These are phyloP conservation scores for Nepenthes alata DNA, from an alignment of 179 eudicot genomes.

Conservation along the genomic window DNA sequence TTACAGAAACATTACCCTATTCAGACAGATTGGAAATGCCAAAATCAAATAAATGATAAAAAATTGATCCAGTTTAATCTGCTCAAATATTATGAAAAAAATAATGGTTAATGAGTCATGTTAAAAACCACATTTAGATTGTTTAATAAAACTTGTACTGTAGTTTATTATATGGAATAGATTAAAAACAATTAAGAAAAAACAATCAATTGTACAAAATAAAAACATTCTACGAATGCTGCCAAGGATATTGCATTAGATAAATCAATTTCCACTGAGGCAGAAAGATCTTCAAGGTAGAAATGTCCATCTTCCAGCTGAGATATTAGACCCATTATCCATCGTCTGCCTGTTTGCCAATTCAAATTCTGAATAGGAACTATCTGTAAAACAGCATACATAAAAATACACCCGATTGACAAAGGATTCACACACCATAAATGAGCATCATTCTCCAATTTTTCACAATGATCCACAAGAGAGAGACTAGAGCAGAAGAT, in stretches of 20 bases:
- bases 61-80: too few species aligned
- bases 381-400: slow-evolving; percentile 37
- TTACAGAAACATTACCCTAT: too few species aligned
- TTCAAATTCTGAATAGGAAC: slow-evolving; percentile 83
- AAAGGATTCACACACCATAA: background rate
- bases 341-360: slow-evolving; percentile 70
- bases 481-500: background rate
- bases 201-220: too few species aligned
- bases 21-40: too few species aligned
- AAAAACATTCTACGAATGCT: background rate
- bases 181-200: too few species aligned
- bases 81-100: too few species aligned
- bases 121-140: too few species aligned
- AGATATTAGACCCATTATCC: slow-evolving; percentile 95
- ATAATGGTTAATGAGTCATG: too few species aligned
- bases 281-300: slow-evolving; percentile 86
- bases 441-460: background rate
- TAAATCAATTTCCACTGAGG: slow-evolving; percentile 82
- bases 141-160: too few species aligned
- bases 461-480: background rate
- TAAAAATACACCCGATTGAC: background rate
- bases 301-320: slow-evolving; percentile 97
- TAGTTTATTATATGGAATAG: too few species aligned
- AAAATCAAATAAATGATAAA: too few species aligned
- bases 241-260: slow-evolving; percentile 82